These are phyloP conservation scores for Anacardium occidentale DNA, from an alignment of 345 rosid genomes.

Conservation along the genomic window DNA sequence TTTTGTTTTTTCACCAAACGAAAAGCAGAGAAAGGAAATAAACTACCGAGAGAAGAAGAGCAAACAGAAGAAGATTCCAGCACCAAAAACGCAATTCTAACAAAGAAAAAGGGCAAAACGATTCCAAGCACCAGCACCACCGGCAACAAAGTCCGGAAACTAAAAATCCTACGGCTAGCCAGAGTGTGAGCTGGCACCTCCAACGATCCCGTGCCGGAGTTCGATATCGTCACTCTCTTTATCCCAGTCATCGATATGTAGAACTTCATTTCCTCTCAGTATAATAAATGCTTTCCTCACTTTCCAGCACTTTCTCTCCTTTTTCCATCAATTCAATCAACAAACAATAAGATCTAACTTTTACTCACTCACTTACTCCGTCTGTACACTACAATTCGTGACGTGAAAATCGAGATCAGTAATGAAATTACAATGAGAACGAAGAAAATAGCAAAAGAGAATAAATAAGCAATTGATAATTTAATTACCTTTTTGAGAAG, in stretches of 20 bases:
- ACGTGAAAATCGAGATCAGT: not conserved
- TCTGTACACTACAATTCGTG: not conserved
- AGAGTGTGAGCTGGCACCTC: constrained; percentile 33
- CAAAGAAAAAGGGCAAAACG: constrained; percentile 59
- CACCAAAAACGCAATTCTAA: constrained; percentile 66
- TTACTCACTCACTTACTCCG: not conserved
- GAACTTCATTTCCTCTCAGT: constrained; percentile 50
- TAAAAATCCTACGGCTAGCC: constrained; percentile 46
- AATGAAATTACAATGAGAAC: not conserved
- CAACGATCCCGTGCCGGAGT: constrained; percentile 42
- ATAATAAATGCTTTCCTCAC: not conserved
- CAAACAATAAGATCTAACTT: constrained; percentile 16
- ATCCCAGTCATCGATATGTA: constrained; percentile 68
- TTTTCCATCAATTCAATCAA: constrained; percentile 36
- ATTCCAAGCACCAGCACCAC: constrained; percentile 55
- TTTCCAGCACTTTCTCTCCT: constrained; percentile 23
- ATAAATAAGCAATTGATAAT: not conserved
- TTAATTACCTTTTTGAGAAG: not conserved
- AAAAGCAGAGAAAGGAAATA: not conserved
- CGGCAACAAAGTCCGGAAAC: constrained; percentile 50
- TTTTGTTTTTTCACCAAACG: not conserved
- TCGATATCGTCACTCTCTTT: constrained; percentile 59
- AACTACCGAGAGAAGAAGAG: constrained; percentile 54
- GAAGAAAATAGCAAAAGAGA: not conserved
- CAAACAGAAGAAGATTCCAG: constrained; percentile 75